Percentiles rank a stretch among this genome's conserved stretches.
Evolutionary conservation across 2,329 filamentous ascomycete genomes (phyloP).

Genomic region (Penicillium sp.): DNA sequence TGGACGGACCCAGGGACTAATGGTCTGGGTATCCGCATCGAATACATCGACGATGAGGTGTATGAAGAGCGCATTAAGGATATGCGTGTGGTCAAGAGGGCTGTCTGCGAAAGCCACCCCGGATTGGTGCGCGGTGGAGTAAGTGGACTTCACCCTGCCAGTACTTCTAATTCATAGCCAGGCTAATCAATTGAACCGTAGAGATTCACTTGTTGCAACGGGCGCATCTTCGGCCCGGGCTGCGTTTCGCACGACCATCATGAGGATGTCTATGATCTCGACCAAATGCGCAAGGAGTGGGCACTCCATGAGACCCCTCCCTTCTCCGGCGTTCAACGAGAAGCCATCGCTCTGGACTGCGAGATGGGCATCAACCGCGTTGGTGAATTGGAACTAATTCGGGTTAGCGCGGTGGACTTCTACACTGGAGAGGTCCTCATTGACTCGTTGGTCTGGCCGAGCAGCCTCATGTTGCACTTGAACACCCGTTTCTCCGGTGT

Average conservation of each 20-base stretch:
- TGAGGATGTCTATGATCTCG: neutral
- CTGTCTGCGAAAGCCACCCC: slow-evolving; percentile 4
- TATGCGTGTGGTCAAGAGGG: neutral
- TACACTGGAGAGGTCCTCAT: slow-evolving; percentile 51
- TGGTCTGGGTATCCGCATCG: no score
- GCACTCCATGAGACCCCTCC: neutral
- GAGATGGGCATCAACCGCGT: slow-evolving; percentile 51
- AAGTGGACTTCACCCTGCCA: neutral
- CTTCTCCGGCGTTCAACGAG: neutral
- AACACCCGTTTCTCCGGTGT: slow-evolving; percentile 55
- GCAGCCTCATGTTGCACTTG: slow-evolving; percentile 48
- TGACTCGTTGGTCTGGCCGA: slow-evolving; percentile 52
- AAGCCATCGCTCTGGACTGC: slow-evolving; percentile 52
- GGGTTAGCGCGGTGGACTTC: slow-evolving; percentile 53
- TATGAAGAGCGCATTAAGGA: neutral
- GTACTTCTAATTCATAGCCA: no score
- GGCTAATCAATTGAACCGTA: neutral
- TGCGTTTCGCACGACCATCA: neutral
- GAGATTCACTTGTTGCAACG: neutral
- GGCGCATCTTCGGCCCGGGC: neutral
- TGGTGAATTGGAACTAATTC: slow-evolving; percentile 53
- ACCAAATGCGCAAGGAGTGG: neutral
- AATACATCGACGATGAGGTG: neutral
- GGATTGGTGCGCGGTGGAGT: neutral
- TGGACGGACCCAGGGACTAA: no score